Percentiles rank a stretch among this genome's conserved stretches.
Evolutionary conservation across 345 rosid species (phyloP).

Genomic region (Rhodomyrtus tomentosa): DNA sequence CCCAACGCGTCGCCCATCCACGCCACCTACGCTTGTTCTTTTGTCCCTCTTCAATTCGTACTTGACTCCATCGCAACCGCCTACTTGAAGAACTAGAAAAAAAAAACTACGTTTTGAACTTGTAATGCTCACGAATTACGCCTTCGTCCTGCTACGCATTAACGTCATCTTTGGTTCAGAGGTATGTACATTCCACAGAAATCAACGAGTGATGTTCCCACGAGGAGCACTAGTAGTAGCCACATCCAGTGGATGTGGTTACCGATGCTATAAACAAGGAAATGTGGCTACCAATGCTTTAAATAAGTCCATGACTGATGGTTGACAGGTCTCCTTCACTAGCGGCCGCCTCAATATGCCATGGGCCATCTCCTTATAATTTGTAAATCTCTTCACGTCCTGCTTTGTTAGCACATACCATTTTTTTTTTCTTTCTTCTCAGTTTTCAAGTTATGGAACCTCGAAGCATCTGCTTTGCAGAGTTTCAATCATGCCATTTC

Average conservation of each 20-base stretch:
- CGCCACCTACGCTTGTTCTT: no score
- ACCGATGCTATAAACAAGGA: no score
- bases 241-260: not conserved
- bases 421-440: not conserved
- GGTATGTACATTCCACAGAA: not conserved
- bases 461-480: not conserved
- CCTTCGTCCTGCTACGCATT: rapidly evolving
- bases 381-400: not conserved
- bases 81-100: not conserved
- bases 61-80: not conserved
- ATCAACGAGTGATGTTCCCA: not conserved
- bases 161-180: not conserved
- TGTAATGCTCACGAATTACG: not conserved
- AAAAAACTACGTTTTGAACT: not conserved
- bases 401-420: not conserved
- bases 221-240: not conserved
- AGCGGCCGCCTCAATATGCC: no score
- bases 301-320: no score
- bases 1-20: no score
- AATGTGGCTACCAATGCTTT: no score
- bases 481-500: not conserved
- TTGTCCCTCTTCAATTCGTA: not conserved
- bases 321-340: no score
- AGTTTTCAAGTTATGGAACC: not conserved
- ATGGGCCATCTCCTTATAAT: not conserved